A percentile compares a stretch with the other conserved stretches of the same genome.
Conservation (phyloP, 2,329 filamentous ascomycete species). For the Penicillium sp. region DNA sequence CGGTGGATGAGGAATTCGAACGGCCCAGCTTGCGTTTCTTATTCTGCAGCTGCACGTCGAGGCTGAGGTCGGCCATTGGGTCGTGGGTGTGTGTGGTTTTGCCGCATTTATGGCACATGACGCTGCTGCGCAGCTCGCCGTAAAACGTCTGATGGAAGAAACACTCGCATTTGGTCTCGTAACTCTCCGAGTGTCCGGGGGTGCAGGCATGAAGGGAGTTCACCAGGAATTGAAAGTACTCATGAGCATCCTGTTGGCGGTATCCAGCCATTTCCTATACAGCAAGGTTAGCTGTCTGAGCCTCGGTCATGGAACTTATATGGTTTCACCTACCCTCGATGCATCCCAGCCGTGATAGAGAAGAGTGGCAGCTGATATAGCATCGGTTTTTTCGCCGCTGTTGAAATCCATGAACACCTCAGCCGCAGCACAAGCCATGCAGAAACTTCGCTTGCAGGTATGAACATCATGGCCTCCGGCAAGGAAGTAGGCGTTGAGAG, state of each 20-base stretch:
- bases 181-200: conserved; percentile 63
- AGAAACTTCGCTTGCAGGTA: conserved; percentile 56
- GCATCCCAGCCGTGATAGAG: conserved; percentile 58
- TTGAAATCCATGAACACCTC: conserved; percentile 61
- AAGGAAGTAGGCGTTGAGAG: conserved; percentile 86
- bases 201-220: conserved; percentile 78
- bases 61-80: conserved; percentile 82
- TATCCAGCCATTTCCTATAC: conserved; percentile 70
- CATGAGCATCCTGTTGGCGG: conserved; percentile 92
- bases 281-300: conserved; percentile 3
- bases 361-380: conserved; percentile 84
- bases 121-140: conserved; percentile 82
- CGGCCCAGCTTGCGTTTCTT: conserved; percentile 44
- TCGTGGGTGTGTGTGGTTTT: conserved; percentile 78
- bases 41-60: conserved; percentile 74
- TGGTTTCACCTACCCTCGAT: conserved; percentile 14
- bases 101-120: conserved; percentile 81
- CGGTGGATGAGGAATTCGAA: conserved; percentile 37
- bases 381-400: conserved; percentile 63
- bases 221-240: conserved; percentile 92
- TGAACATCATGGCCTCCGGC: conserved; percentile 77
- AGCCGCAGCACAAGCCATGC: conserved; percentile 56
- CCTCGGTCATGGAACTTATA: not conserved
- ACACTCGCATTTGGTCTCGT: conserved; percentile 62
- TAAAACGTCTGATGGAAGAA: conserved; percentile 94